phyloP scores from a whole-genome alignment of 805 yeast species.

The Lipomyces mesembrius region DNA sequence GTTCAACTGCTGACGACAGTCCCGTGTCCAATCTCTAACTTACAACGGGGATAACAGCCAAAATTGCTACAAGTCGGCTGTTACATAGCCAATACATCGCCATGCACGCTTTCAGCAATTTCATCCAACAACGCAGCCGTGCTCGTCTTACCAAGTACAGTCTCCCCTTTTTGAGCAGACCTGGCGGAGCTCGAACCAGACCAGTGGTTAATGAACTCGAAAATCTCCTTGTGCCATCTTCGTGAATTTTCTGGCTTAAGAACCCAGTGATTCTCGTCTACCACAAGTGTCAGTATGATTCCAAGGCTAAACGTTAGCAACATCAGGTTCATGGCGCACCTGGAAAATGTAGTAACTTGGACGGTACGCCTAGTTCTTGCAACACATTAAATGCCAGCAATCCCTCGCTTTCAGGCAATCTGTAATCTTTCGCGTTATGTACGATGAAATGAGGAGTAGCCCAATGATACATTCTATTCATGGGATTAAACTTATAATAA shows the following conservation, averaged over 20 bases:
- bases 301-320: neutral
- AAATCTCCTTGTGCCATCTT: conserved; percentile 41
- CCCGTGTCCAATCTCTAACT: too few relatives aligned
- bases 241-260: conserved; percentile 40
- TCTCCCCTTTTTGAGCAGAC: neutral
- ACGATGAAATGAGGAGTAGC: conserved; percentile 41
- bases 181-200: conserved; percentile 11
- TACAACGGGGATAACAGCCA: neutral
- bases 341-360: conserved; percentile 39
- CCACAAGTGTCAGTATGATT: neutral
- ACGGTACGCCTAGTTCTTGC: conserved; percentile 38
- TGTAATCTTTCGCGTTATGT: conserved; percentile 39
- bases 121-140: conserved; percentile 14
- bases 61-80: neutral
- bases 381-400: conserved; percentile 40
- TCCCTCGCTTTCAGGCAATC: conserved; percentile 41
- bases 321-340: conserved; percentile 21
- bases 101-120: conserved; percentile 18
- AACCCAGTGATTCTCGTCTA: conserved; percentile 42
- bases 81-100: conserved; percentile 12
- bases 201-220: conserved; percentile 33
- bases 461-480: conserved; percentile 38
- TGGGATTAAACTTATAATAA: conserved; percentile 39
- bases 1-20: too few relatives aligned
- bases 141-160: neutral